Evolutionary conservation across 1,139 yeast species (phyloP).

Genomic region (Pichia sp.): DNA sequence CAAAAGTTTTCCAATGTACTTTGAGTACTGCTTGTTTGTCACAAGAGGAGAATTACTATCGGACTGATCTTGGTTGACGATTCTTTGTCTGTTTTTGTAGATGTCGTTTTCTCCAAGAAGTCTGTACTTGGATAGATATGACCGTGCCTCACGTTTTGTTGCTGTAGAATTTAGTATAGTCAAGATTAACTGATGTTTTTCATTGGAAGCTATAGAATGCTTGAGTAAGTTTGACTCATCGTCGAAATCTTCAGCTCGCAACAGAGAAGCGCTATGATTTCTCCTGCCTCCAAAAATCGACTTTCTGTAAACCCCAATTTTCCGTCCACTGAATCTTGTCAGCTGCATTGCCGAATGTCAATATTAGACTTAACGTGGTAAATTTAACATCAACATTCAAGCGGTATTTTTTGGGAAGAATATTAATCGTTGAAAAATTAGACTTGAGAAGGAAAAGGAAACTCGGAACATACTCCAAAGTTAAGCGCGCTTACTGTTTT

Average conservation of each 20-base stretch:
- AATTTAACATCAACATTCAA: too few species aligned
- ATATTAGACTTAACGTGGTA: too few species aligned
- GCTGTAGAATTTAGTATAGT: conserved; percentile 71
- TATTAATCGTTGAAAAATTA: too few species aligned
- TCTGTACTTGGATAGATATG: conserved; percentile 59
- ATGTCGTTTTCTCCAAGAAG: conserved; percentile 35
- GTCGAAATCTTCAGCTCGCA: conserved; percentile 5
- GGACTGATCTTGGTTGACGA: conserved; percentile 12
- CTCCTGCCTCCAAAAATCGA: neutral
- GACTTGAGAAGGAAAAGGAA: neutral
- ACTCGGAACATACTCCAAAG: neutral
- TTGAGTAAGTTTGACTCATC: conserved; percentile 14
- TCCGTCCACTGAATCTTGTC: neutral
- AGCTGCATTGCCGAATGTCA: neutral
- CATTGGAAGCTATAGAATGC: conserved; percentile 8
- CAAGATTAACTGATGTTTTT: conserved; percentile 52
- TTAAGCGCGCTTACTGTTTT: conserved; percentile 20
- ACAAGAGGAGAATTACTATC: neutral
- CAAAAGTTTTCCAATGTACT: conserved; percentile 12
- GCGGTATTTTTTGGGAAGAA: too few species aligned
- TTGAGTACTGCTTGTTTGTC: conserved; percentile 12
- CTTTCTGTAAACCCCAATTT: neutral
- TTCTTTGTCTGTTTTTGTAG: conserved; percentile 21
- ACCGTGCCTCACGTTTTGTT: conserved; percentile 69
- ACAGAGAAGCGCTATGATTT: neutral